A percentile compares a stretch with the other conserved stretches of the same genome.
Conservation (phyloP, 257 asterid species). For the Solanum tacnaense region DNA sequence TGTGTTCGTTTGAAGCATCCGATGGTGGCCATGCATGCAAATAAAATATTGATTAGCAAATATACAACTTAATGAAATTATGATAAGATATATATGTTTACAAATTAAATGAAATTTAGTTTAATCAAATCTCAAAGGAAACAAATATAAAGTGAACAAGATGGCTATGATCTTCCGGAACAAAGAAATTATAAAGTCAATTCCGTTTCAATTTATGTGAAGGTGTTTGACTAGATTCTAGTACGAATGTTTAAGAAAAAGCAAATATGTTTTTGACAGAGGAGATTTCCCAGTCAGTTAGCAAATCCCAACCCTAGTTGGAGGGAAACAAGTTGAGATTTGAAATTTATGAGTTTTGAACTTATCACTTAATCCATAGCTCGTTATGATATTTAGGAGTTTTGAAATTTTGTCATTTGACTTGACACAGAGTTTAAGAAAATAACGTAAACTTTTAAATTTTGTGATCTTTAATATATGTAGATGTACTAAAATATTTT, state of each 20-base stretch:
- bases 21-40: not conserved
- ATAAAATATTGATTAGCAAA: not conserved
- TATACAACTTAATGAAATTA: not conserved
- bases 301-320: not conserved
- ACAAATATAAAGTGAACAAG: not conserved
- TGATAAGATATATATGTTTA: not conserved
- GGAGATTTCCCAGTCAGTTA: too few relatives aligned
- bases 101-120: not conserved
- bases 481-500: too few relatives aligned
- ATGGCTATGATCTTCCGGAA: not conserved
- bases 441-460: too few relatives aligned
- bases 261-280: not conserved
- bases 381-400: not conserved
- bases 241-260: not conserved
- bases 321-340: not conserved
- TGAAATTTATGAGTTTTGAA: not conserved
- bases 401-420: too few relatives aligned
- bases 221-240: too few relatives aligned
- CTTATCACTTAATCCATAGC: not conserved
- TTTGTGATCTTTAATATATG: not conserved
- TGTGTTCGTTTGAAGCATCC: slow-evolving; percentile 7
- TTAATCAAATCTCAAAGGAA: not conserved
- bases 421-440: not conserved
- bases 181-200: not conserved
- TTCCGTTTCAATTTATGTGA: not conserved